These are phyloP conservation scores for Lactarius psammicola DNA, from an alignment of 768 basidiomycete genomes.

Conservation along the genomic window DNA sequence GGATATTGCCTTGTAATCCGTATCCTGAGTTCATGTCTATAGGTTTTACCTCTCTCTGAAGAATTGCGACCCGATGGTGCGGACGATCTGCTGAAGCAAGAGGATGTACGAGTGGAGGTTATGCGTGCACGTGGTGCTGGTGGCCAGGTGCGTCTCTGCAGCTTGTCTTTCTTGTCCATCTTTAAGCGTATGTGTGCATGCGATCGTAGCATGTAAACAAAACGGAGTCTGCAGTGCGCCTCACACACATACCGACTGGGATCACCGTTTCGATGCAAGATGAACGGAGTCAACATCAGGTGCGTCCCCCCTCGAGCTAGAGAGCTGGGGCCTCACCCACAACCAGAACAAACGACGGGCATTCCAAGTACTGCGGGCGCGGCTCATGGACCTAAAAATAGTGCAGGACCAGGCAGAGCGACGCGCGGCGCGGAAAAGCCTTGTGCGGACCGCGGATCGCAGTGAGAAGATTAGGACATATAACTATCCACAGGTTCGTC, in stretches of 20 bases:
- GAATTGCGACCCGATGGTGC: slow-evolving; percentile 48
- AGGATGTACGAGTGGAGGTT: slow-evolving; percentile 87
- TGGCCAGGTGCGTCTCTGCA: slow-evolving; percentile 68
- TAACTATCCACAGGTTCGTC: slow-evolving; percentile 78
- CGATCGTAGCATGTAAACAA: slow-evolving; percentile 85
- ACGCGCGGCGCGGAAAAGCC: slow-evolving; percentile 63
- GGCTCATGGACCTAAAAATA: slow-evolving; percentile 80
- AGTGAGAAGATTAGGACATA: slow-evolving; percentile 97
- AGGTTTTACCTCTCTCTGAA: slow-evolving; percentile 83
- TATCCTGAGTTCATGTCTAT: background rate
- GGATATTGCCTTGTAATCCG: background rate
- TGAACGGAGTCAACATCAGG: slow-evolving; percentile 93
- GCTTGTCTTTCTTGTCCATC: background rate
- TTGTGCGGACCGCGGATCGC: slow-evolving; percentile 80
- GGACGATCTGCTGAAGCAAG: slow-evolving; percentile 73
- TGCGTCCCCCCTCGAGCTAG: slow-evolving; percentile 35
- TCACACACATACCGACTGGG: slow-evolving; percentile 91
- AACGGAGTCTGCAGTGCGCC: slow-evolving; percentile 94
- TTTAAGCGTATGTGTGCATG: background rate
- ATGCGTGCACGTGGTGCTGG: slow-evolving; percentile 98
- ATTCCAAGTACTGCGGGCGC: slow-evolving; percentile 83
- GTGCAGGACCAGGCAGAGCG: slow-evolving; percentile 65
- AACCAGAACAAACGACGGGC: slow-evolving; percentile 86
- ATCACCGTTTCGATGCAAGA: slow-evolving; percentile 98
- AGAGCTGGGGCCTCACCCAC: background rate